These are phyloP conservation scores for Boletus rubroflammeus DNA, from an alignment of 768 basidiomycete species.

Conservation along the genomic window DNA sequence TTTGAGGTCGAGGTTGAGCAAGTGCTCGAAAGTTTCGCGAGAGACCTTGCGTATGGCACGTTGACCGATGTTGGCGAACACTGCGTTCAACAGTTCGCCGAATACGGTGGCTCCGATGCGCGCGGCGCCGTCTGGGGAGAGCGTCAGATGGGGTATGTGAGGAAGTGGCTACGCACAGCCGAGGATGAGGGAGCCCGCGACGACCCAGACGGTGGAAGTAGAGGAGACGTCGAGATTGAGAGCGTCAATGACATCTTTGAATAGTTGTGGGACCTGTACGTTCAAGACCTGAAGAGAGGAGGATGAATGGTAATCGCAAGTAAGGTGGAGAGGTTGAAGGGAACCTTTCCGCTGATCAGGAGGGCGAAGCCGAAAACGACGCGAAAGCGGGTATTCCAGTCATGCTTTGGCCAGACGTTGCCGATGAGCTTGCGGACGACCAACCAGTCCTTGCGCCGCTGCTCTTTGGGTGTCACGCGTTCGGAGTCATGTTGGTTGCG, in stretches of 20 bases:
- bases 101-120: slow-evolving; percentile 88
- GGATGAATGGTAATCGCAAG: not conserved
- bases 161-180: slow-evolving; percentile 65
- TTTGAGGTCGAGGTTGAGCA: slow-evolving; percentile 84
- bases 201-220: slow-evolving; percentile 78
- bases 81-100: slow-evolving; percentile 88
- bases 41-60: slow-evolving; percentile 93
- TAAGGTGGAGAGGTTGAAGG: slow-evolving; percentile 9
- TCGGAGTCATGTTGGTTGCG: slow-evolving; percentile 10
- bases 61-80: slow-evolving; percentile 95
- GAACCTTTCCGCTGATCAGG: slow-evolving; percentile 82
- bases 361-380: slow-evolving; percentile 81
- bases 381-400: slow-evolving; percentile 76
- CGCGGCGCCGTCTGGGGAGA: slow-evolving; percentile 74
- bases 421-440: slow-evolving; percentile 79
- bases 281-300: slow-evolving; percentile 71
- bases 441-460: slow-evolving; percentile 79
- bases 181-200: slow-evolving; percentile 85
- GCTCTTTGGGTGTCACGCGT: slow-evolving; percentile 34
- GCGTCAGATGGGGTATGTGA: not conserved
- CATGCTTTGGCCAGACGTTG: slow-evolving; percentile 90
- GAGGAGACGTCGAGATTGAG: slow-evolving; percentile 80
- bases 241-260: slow-evolving; percentile 88
- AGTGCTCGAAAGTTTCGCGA: slow-evolving; percentile 90
- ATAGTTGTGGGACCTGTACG: slow-evolving; percentile 96